Evolutionary conservation across 371 early-diverging fungal genomes (phyloP), one percentile per base, ranked within the genome.

Genomic region (Lichtheimia hyalospora): DNA sequence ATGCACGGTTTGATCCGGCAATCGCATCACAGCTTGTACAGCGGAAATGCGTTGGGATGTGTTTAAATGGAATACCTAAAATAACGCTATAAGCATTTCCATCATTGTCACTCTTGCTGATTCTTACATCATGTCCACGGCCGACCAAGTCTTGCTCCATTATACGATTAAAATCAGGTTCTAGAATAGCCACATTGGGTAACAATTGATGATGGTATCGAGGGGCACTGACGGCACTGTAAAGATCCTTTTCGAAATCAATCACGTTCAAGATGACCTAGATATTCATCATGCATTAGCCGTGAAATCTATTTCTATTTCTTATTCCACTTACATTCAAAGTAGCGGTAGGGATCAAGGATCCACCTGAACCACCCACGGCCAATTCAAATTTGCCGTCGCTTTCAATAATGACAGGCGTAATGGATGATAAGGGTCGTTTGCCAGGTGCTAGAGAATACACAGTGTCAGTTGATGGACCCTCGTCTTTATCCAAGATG

Each of bases 281-380:
- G n/a, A n/a, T n/a, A n/a, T n/a, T n/a, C n/a, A n/a, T n/a, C n/a
- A n/a, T n/a, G n/a, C n/a, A n/a, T n/a, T n/a, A n/a, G n/a, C n/a
- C n/a, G n/a, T n/a, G n/a, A n/a, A n/a, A n/a, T n/a, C n/a, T n/a
- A n/a, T n/a, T n/a, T 5, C 16, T 52, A 34, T 6, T 25, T 25
- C 1, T 10, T 10, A 28, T 25, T 15, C 6, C 12, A 12, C 63
- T 64, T 75, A 91, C 90, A 65, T 90, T 85, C 1, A 94, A 58
- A 0, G 93, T 89, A 6, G 94, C 77, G 0, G 97, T 96, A 10
- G 93, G 85, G 60, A 99, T 99, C 61, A 90, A 74, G 48, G 93
- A 90, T 14, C 99, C 99, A 16, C 99, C 99, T 49, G 92, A 89
- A 14, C 91, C 99, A 5, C 99, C 99, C 12, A 92, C 58, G 1